Conservation (phyloP, 768 basidiomycete genomes). For the Boletus barrowsii region DNA sequence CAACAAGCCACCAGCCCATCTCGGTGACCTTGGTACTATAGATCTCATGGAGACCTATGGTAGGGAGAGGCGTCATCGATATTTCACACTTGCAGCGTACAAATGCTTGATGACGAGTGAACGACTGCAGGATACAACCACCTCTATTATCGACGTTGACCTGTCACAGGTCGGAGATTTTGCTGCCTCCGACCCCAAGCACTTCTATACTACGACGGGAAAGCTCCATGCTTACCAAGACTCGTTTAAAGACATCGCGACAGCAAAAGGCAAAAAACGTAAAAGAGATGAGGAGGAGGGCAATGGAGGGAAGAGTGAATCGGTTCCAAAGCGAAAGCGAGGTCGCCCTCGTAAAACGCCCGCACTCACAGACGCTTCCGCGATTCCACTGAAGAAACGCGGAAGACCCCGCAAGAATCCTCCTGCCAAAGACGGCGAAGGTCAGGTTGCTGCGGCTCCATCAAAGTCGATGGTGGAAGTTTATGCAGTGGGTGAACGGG, state of each 20-base stretch:
- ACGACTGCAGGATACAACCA: conserved; percentile 52
- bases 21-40: conserved; percentile 66
- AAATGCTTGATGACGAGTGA: conserved; percentile 59
- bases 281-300: conserved; percentile 28
- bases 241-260: conserved; percentile 38
- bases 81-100: conserved; percentile 75
- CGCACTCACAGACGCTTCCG: conserved; percentile 1
- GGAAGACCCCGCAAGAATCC: conserved; percentile 34
- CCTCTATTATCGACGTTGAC: conserved; percentile 46
- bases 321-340: conserved; percentile 40
- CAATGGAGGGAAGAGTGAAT: conserved; percentile 18
- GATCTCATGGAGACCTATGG: conserved; percentile 79
- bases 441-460: background rate
- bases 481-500: background rate
- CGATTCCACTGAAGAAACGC: conserved; percentile 31
- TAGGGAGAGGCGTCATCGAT: conserved; percentile 83
- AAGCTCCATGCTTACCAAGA: conserved; percentile 49
- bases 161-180: conserved; percentile 55
- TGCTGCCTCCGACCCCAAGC: conserved; percentile 35
- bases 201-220: conserved; percentile 53
- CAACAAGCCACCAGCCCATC: conserved; percentile 62
- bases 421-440: conserved; percentile 1
- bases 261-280: conserved; percentile 27
- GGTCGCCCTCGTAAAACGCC: conserved; percentile 52
- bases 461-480: background rate